Evolutionary conservation across 73 alveolate species (phyloP), one percentile per base, ranked within the genome.

Genomic region (Blepharisma stoltei): DNA sequence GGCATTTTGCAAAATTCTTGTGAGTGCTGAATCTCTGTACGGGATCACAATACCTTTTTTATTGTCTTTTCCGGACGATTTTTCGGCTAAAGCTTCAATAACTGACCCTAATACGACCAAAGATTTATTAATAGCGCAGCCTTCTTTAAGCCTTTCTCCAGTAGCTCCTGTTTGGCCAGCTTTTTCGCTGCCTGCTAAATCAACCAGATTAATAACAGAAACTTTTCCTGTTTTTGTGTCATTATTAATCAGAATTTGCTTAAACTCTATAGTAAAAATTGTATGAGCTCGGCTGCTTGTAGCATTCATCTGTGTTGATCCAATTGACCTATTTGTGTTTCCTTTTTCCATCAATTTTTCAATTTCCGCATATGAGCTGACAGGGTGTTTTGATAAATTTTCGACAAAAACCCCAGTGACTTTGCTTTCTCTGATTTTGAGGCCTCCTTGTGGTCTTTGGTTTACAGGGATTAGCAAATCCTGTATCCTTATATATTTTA

Each of bases 181-280:
- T 81, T 94, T 94, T 78, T 97, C 99, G n/a, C 98, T 87, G 47
- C 99, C 99, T 11, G 99, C 99, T 75, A 96, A 81, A 92, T 97
- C 99, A 0, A 96, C 99, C 87, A 97, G 76, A 80, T 96, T 94
- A 66, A 97, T 94, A 77, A 92, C 91, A n/a, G 98, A 90, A 66
- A 93, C 83, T 86, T 92, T 92, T 89, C 90, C 97, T 50, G 92
- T 81, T 67, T 90, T 97, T 76, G n/a, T 87, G 54, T 86, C 92
- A 46, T 84, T 94, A 0, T 81, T 83, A 68, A 75, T 82, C 27
- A 86, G 80, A 60, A 94, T 83, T 80, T 97, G 96, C 88, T 91
- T 94, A 82, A 97, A 95, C 84, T 96, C 98, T 14, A 95, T 88
- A 44, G 98, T 90, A 67, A 94, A 89, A 47, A 95, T 97, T 0